Base-by-base conservation (phyloP, 208 protist genomes). In the Naegleria fowleri region DNA sequence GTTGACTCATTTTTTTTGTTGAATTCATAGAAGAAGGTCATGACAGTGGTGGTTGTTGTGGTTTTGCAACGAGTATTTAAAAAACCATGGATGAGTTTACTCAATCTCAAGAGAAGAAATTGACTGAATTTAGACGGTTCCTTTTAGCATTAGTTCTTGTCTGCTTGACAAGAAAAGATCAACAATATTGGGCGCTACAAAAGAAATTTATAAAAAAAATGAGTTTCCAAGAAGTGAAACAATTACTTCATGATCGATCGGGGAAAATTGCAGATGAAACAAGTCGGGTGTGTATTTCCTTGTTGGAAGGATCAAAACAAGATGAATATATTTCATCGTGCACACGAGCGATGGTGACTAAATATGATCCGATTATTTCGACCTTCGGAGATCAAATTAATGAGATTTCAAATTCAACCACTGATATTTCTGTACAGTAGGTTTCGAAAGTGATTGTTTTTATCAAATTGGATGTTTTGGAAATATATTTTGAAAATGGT, bases 261-360 rank as follows among this genome's bases (percentile, higher is more conserved):
- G 29, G 7, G 29, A 79, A 33, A 79, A 36, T 79, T 36, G 67
- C 36, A 1, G 25, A 79, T 79, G 67, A 79, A 79, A 79, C 67
- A 36, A 79, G 16, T 36, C 19, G 29, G 29, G 6, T 79, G 7
- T 79, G 67, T 33, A 25, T 9, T 33, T 79, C 29, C 19, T 33
- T 79, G 29, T 36, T 79, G 16, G 67, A 79, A 79, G 67, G 67
- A 79, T 79, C 67, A 79, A 79, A 79, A 79, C 67, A 79, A 79
- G 67, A 79, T 79, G 67, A 79, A 36, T 79, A 79, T 33, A 79
- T 79, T 79, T 36, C 67, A 79, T 36, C 6, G 6, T 36, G 67
- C 36, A 79, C 29, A 25, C 16, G 29, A 79, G 0, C 9, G 9
- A 79, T 79, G 67, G 29, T n/a, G n/a, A 36, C 29, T 13, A 79